Percentiles rank a stretch among this genome's conserved stretches.
These are phyloP conservation scores for Candida yuanshanica DNA, from an alignment of 805 yeast genomes.

Conservation along the genomic window DNA sequence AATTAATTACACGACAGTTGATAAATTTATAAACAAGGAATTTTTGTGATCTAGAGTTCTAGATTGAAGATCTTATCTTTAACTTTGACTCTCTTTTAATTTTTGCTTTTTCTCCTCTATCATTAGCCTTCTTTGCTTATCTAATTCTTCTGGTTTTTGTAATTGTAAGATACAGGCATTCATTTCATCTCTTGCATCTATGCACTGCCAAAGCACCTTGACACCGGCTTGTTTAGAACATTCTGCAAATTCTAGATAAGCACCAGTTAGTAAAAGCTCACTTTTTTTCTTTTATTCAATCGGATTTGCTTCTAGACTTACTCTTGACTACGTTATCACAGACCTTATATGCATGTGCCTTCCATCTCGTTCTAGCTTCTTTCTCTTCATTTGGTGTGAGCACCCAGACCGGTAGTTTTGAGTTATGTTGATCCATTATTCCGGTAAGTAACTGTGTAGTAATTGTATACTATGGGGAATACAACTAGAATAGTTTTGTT, in stretches of 20 bases:
- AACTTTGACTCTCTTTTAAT: background rate
- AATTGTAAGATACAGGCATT: conserved; percentile 55
- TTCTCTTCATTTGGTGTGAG: conserved; percentile 73
- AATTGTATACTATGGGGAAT: no score
- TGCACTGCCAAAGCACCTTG: conserved; percentile 63
- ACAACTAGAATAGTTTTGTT: no score
- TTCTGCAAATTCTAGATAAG: conserved; percentile 46
- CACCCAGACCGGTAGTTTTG: conserved; percentile 64
- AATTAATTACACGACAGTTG: no score
- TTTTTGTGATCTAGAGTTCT: background rate
- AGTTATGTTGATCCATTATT: conserved; percentile 23
- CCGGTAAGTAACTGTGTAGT: background rate
- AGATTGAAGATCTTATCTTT: background rate
- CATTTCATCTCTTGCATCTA: conserved; percentile 50
- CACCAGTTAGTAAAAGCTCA: background rate
- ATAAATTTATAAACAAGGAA: background rate
- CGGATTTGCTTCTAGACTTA: conserved; percentile 43
- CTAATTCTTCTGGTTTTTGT: conserved; percentile 60
- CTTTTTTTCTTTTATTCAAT: no score
- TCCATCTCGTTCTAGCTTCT: conserved; percentile 65
- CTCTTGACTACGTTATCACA: conserved; percentile 69
- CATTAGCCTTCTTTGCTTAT: conserved; percentile 59
- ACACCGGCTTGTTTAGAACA: conserved; percentile 63
- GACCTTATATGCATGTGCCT: conserved; percentile 53
- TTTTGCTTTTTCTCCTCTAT: conserved; percentile 50